Percentiles rank a stretch among this genome's conserved stretches.
Evolutionary conservation across 345 rosid genomes (phyloP).

Genomic region (Eutrema japonicum): DNA sequence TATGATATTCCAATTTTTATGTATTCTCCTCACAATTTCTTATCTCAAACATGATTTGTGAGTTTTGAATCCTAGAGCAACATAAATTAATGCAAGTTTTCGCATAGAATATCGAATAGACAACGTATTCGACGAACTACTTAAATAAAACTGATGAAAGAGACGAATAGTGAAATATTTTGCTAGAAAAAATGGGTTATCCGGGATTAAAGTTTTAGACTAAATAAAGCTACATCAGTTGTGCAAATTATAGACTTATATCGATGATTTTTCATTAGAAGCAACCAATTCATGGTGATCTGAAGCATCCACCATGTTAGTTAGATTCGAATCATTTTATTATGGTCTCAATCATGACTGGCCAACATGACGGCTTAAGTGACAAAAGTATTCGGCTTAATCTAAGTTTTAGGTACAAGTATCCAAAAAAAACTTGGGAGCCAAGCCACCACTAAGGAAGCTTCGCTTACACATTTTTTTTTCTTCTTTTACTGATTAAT

Average conservation of each 20-base stretch:
- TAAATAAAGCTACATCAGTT: no score
- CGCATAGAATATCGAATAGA: no score
- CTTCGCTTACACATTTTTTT: no score
- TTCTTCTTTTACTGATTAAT: not conserved
- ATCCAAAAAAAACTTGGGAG: constrained; percentile 3
- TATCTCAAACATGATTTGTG: not conserved
- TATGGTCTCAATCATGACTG: not conserved
- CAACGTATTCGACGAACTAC: not conserved
- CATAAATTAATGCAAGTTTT: not conserved
- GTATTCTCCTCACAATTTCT: not conserved
- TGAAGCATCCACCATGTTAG: not conserved
- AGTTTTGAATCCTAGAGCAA: not conserved
- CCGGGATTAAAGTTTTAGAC: no score
- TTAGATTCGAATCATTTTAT: not conserved
- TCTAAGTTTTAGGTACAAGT: not conserved
- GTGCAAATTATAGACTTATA: no score
- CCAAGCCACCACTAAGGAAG: not conserved
- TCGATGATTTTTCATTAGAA: not conserved
- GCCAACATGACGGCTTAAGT: not conserved
- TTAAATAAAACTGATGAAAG: not conserved
- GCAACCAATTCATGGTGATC: not conserved
- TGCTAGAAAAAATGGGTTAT: not conserved
- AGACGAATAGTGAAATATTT: not conserved
- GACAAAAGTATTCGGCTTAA: not conserved
- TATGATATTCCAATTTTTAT: not conserved